Evolutionary conservation across 2,329 filamentous ascomycete genomes (phyloP).

Genomic region (Neopestalotiopsis sp.): DNA sequence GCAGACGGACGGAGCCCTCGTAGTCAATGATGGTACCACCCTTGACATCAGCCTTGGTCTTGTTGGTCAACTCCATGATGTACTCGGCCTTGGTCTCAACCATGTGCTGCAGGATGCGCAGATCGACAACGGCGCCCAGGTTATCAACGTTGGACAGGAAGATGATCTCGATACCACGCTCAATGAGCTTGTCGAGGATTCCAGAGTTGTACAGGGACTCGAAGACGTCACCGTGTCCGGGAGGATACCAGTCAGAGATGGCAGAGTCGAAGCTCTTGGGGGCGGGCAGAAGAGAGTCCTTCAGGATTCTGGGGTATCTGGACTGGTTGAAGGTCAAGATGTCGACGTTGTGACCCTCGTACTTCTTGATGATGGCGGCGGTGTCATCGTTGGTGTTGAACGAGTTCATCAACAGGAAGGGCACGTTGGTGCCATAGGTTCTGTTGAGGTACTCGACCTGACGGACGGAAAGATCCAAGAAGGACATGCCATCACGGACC

Average conservation of each 20-base stretch:
- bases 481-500: slow-evolving; percentile 99
- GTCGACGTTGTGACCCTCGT: slow-evolving; percentile 99
- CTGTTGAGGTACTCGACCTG: slow-evolving; percentile 99
- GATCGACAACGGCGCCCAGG: slow-evolving; percentile 94
- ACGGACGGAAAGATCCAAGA: slow-evolving; percentile 96
- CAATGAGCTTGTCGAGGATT: slow-evolving; percentile 93
- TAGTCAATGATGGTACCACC: slow-evolving; percentile 99
- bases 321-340: slow-evolving; percentile 99
- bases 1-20: slow-evolving; percentile 92
- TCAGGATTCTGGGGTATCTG: slow-evolving; percentile 94
- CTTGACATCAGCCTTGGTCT: slow-evolving; percentile 99
- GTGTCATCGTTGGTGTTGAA: slow-evolving; percentile 99
- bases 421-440: slow-evolving; percentile 95
- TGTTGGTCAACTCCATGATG: slow-evolving; percentile 99
- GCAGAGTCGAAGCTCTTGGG: slow-evolving; percentile 87
- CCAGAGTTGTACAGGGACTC: slow-evolving; percentile 99
- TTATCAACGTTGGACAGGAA: slow-evolving; percentile 99
- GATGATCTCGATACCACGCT: slow-evolving; percentile 94
- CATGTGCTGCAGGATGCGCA: slow-evolving; percentile 99
- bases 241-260: slow-evolving; percentile 98
- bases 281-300: slow-evolving; percentile 95
- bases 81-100: slow-evolving; percentile 96
- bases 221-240: slow-evolving; percentile 98
- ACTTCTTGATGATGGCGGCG: slow-evolving; percentile 99
- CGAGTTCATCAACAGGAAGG: slow-evolving; percentile 99